Conservation (phyloP, 2,329 filamentous ascomycete genomes). For the Fusarium sp. region DNA sequence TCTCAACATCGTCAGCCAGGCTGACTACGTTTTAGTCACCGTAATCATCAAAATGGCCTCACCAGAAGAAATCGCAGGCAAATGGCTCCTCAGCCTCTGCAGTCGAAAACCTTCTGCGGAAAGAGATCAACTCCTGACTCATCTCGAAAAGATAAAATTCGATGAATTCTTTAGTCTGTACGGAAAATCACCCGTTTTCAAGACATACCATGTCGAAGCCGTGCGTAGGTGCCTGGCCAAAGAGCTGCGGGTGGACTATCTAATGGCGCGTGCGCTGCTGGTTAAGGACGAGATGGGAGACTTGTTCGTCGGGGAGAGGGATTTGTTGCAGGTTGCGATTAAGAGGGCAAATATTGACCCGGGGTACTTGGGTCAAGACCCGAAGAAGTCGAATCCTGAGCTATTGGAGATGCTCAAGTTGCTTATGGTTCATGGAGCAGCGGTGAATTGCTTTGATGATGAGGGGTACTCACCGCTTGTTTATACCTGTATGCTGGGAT, state of each 20-base stretch:
- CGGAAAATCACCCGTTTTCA: not conserved
- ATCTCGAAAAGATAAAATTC: constrained; percentile 4
- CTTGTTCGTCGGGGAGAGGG: not conserved
- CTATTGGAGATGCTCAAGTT: constrained; percentile 1
- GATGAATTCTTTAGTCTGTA: constrained; percentile 12
- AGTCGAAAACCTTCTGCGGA: not conserved
- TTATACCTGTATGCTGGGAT: constrained; percentile 11
- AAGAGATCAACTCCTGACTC: not conserved
- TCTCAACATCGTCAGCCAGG: not conserved
- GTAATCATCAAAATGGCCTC: not conserved
- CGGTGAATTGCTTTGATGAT: not conserved
- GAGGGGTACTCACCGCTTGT: constrained; percentile 6
- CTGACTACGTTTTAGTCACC: not conserved
- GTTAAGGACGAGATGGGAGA: not conserved
- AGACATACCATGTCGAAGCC: not conserved
- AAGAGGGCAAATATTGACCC: not conserved
- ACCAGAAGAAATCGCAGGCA: not conserved
- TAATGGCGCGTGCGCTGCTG: not conserved
- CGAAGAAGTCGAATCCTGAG: constrained; percentile 2
- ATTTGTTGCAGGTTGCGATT: constrained; percentile 7
- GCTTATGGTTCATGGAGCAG: constrained; percentile 2
- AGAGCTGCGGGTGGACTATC: not conserved
- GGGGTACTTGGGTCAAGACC: not conserved
- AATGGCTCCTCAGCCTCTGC: constrained; percentile 12
- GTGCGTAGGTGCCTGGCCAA: not conserved